Percentiles rank a stretch among this genome's conserved stretches.
phyloP scores from a whole-genome alignment of 2,329 filamentous ascomycete genomes.

The Ceratocystis papillata region DNA sequence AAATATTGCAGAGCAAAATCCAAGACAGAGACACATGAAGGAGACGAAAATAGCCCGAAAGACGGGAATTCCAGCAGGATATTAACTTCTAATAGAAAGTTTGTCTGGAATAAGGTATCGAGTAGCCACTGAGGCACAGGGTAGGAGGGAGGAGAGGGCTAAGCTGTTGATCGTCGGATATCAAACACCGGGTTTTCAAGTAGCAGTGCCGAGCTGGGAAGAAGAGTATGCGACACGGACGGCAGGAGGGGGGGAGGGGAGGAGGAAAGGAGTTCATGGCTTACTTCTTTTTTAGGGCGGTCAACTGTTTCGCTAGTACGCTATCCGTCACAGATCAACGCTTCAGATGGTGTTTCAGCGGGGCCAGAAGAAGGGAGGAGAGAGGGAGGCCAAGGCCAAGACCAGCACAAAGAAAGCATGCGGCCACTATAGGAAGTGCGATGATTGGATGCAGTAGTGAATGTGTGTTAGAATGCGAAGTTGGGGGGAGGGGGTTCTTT shows the following conservation, averaged over 20 bases:
- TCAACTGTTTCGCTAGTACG: conserved; percentile 18
- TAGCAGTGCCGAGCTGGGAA: background rate
- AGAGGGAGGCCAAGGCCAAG: background rate
- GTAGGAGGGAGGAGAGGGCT: background rate
- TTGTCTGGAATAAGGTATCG: conserved; percentile 1
- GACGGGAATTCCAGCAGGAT: background rate
- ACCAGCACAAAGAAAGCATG: background rate
- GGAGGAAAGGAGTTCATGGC: background rate
- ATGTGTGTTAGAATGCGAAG: too few species aligned
- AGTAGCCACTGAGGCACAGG: background rate
- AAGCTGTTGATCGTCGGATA: background rate
- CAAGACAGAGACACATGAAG: background rate
- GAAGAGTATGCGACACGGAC: background rate
- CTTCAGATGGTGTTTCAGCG: conserved; percentile 23
- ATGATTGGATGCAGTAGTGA: too few species aligned
- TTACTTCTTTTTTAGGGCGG: background rate
- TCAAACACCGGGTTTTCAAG: conserved; percentile 3
- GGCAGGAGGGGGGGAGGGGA: background rate
- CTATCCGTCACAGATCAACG: conserved; percentile 20
- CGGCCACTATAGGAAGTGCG: too few species aligned
- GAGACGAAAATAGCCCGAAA: background rate
- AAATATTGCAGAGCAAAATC: background rate
- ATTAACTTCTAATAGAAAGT: background rate
- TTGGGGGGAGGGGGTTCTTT: too few species aligned
- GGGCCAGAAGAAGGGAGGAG: conserved; percentile 7